A percentile compares a stretch with the other conserved stretches of the same genome.
These are phyloP conservation scores for Takashimella tepidaria DNA, from an alignment of 1,284 basidiomycete species.

Conservation along the genomic window DNA sequence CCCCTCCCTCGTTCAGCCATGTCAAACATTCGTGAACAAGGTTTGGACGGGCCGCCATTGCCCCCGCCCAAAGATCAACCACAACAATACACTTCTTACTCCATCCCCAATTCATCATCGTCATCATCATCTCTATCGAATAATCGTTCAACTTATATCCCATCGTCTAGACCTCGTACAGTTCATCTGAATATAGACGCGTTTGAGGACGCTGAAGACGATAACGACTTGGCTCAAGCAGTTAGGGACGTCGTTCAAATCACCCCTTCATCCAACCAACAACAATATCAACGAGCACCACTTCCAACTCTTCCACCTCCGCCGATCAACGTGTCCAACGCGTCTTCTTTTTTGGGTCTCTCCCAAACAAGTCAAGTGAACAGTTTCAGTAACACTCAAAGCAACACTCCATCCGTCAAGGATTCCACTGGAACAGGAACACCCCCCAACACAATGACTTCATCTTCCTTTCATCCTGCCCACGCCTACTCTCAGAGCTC, in stretches of 20 bases:
- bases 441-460: background rate
- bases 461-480: slow-evolving; percentile 9
- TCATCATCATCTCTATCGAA: background rate
- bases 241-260: slow-evolving; percentile 42
- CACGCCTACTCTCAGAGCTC: slow-evolving; percentile 17
- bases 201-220: background rate
- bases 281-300: background rate
- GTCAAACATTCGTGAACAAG: background rate
- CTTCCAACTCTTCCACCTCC: too few species aligned
- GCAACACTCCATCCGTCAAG: background rate
- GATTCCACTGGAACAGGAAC: background rate
- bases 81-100: too few species aligned
- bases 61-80: background rate
- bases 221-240: slow-evolving; percentile 32
- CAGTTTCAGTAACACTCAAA: background rate
- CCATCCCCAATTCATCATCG: too few species aligned
- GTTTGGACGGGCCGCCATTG: background rate
- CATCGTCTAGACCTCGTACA: background rate
- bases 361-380: background rate
- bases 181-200: background rate
- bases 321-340: too few species aligned
- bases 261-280: slow-evolving; percentile 7
- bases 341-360: background rate
- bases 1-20: background rate
- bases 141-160: background rate